Evolutionary conservation across 768 basidiomycete species (phyloP), one percentile per base, ranked within the genome.

Genomic region (Clavaria fumosa): DNA sequence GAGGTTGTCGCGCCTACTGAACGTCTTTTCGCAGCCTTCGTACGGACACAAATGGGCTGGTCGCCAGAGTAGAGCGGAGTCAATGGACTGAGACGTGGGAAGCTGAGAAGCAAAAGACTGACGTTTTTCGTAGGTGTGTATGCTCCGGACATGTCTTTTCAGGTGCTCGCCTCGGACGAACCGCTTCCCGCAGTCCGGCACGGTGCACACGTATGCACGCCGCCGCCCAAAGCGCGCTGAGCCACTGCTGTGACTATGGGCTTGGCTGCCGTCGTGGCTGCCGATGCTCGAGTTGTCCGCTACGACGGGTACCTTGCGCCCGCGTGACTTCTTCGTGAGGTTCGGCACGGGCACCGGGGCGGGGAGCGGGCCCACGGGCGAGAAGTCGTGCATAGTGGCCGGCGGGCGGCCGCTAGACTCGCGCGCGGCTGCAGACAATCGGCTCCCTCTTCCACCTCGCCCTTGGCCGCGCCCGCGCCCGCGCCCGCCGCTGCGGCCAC

Each of bases 101-200:
- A 33, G 15, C 35, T 11, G 33, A 31, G 24, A 5, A 7, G 11
- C 17, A 19, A 38, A 5, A n/a, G 1, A 65, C 82, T 56, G 46
- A 86, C 84, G 79, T 64, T 80, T 84, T 49, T 85, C 82, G 46
- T 81, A 62, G 2, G 84, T 85, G 54, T 89, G 84, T 34, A 89
- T 77, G 38, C 75, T 76, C 41, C 77, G 56, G 14, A 86, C 67
- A 58, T 88, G 85, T 19, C 85, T 60, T 57, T 85, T 84, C 40
- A 90, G 59, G 54, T 89, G 85, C 47, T 86, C 82, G 1, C 75
- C 70, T 2, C 85, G 63, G 24, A 71, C 71, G 48, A 90, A 90
- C 40, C 75, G 75, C 59, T 85, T 85, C 12, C 72, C 73, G 47
- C 85, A 89, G 1, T 70, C 80, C 1, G 69, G 60, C 0, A 80